Conservation (phyloP, 2,329 filamentous ascomycete species). For the Amylocarpus encephaloides region DNA sequence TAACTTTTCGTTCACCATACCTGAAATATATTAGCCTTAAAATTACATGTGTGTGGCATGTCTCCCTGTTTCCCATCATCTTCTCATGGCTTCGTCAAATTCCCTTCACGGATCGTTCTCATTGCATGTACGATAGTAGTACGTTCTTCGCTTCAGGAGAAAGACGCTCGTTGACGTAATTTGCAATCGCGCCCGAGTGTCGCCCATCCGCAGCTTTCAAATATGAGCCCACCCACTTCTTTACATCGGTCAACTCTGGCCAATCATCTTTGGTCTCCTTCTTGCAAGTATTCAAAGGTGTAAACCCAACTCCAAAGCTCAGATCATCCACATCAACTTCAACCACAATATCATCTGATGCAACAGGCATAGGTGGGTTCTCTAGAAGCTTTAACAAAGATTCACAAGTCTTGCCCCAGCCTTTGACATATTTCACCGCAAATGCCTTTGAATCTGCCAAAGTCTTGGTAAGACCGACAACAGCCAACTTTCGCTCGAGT, state of each 20-base stretch:
- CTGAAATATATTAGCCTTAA: constrained; percentile 1
- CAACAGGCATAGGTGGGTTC: constrained; percentile 67
- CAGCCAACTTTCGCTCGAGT: constrained; percentile 85
- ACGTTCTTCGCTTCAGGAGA: constrained; percentile 49
- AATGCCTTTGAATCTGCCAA: constrained; percentile 82
- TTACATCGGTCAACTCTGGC: constrained; percentile 74
- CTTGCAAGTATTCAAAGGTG: constrained; percentile 84
- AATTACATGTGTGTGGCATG: constrained; percentile 2
- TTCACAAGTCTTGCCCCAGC: constrained; percentile 86
- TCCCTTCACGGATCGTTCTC: constrained; percentile 12
- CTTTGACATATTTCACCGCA: constrained; percentile 73
- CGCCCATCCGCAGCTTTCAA: constrained; percentile 71
- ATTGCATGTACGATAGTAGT: constrained; percentile 41
- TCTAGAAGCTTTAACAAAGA: constrained; percentile 83
- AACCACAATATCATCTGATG: constrained; percentile 68
- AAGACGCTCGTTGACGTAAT: constrained; percentile 67
- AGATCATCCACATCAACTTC: constrained; percentile 94
- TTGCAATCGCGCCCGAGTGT: constrained; percentile 62
- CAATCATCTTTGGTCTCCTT: constrained; percentile 71
- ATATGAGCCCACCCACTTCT: constrained; percentile 60
- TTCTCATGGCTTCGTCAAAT: constrained; percentile 9
- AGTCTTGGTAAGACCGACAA: constrained; percentile 89
- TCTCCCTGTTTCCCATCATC: constrained; percentile 3
- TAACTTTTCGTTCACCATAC: constrained; percentile 6
- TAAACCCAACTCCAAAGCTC: constrained; percentile 91